Evolutionary conservation across 768 basidiomycete species (phyloP).

Genomic region (Cyclocybe cylindracea): DNA sequence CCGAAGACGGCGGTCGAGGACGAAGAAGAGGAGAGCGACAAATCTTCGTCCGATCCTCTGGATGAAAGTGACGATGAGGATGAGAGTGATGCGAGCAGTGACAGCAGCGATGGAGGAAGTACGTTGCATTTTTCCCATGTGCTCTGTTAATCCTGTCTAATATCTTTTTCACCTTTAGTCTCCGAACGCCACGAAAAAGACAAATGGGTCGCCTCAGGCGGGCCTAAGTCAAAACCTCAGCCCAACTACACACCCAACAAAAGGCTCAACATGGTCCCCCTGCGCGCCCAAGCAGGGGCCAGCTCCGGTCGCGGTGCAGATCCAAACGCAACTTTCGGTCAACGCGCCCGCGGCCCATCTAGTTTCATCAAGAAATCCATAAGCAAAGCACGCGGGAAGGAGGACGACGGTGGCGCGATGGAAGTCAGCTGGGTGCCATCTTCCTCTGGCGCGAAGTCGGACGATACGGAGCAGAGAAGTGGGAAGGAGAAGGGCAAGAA

Average conservation of each 20-base stretch:
- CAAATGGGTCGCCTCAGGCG: constrained; percentile 7
- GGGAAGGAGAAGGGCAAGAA: constrained; percentile 28
- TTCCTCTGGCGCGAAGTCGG: constrained; percentile 35
- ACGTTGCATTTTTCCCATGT: constrained; percentile 11
- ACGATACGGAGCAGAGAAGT: constrained; percentile 25
- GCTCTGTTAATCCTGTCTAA: constrained; percentile 2
- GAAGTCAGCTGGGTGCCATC: constrained; percentile 85
- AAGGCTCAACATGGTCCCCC: constrained; percentile 66
- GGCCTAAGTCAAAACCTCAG: not conserved
- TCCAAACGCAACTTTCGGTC: constrained; percentile 68
- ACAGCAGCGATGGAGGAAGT: constrained; percentile 66
- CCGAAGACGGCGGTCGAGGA: constrained; percentile 83
- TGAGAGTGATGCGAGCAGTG: constrained; percentile 16
- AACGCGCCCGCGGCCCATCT: constrained; percentile 47
- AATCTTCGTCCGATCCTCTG: constrained; percentile 58
- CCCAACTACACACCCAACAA: constrained; percentile 23
- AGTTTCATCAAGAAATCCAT: constrained; percentile 7
- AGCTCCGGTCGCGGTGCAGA: constrained; percentile 30
- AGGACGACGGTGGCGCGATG: constrained; percentile 62
- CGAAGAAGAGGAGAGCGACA: constrained; percentile 87
- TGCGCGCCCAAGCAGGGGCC: constrained; percentile 45
- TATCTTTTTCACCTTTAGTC: not conserved
- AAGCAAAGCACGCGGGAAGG: constrained; percentile 13
- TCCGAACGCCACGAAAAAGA: constrained; percentile 39
- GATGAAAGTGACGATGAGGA: constrained; percentile 32